These are phyloP conservation scores for Pleurotus platypus DNA, from an alignment of 768 basidiomycete genomes.

Conservation along the genomic window DNA sequence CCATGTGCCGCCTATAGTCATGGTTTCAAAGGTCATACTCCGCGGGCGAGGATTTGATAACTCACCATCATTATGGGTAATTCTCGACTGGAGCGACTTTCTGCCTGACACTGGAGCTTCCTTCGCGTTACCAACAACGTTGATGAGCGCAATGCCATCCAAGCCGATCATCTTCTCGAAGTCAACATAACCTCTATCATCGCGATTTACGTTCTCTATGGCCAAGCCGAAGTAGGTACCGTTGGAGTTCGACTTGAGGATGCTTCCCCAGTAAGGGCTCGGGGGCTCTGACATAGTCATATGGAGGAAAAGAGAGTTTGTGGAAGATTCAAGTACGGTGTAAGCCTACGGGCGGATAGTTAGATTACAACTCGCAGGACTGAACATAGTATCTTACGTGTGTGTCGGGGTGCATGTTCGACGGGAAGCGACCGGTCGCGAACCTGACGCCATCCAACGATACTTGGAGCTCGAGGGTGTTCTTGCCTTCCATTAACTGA, in stretches of 20 bases:
- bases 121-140: constrained; percentile 79
- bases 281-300: constrained; percentile 85
- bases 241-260: constrained; percentile 96
- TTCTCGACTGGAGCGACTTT: constrained; percentile 80
- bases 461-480: constrained; percentile 80
- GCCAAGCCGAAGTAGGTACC: constrained; percentile 95
- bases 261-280: constrained; percentile 81
- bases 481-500: constrained; percentile 49
- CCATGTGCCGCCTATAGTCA: constrained; percentile 73
- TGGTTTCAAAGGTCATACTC: no score
- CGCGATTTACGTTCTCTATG: constrained; percentile 86
- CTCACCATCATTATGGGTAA: constrained; percentile 96
- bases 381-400: constrained; percentile 52
- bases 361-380: background rate
- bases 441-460: constrained; percentile 89
- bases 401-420: constrained; percentile 84
- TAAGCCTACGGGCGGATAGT: constrained; percentile 57
- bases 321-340: constrained; percentile 92
- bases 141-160: constrained; percentile 93
- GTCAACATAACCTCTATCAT: constrained; percentile 84
- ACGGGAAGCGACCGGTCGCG: constrained; percentile 86
- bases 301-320: constrained; percentile 90
- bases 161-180: constrained; percentile 97
- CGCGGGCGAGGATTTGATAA: background rate
- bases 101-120: constrained; percentile 66